Conservation (phyloP, 169 alveolate species). For the Eimeria nieschulzi region DNA sequence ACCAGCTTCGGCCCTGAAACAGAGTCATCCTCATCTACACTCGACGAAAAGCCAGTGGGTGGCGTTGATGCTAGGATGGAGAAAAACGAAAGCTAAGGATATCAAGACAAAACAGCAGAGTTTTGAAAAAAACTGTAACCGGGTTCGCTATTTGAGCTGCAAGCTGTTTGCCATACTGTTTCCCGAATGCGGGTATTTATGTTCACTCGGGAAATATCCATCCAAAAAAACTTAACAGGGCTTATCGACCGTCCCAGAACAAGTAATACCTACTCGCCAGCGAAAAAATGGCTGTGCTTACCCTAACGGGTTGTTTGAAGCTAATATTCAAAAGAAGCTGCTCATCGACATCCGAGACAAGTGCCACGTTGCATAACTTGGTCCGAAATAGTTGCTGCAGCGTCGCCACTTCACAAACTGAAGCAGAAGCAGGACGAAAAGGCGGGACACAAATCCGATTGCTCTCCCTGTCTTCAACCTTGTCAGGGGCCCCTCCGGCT, state of each 20-base stretch:
- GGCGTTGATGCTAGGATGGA: constrained; percentile 10
- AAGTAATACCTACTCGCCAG: no score
- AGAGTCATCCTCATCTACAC: constrained; percentile 17
- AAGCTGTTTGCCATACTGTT: no score
- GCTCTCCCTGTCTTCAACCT: not conserved
- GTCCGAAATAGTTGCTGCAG: constrained; percentile 36
- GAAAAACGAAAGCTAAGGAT: not conserved
- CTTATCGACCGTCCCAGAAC: no score
- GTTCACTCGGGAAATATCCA: no score
- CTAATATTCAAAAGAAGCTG: constrained; percentile 31
- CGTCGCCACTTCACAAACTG: constrained; percentile 13
- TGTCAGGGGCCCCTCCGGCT: not conserved
- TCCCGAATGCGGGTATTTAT: no score
- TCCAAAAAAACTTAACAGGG: no score
- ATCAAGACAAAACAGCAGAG: not conserved
- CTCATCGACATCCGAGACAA: constrained; percentile 52
- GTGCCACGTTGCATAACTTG: constrained; percentile 29
- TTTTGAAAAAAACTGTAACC: not conserved
- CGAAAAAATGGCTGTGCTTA: not conserved
- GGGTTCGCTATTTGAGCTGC: no score
- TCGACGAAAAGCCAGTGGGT: constrained; percentile 8
- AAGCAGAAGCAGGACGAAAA: not conserved
- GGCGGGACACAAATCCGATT: not conserved
- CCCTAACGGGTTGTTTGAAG: constrained; percentile 56
- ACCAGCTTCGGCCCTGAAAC: constrained; percentile 35